Base-by-base conservation (phyloP, 306 rosid genomes). In the Vigna unguiculata region DNA sequence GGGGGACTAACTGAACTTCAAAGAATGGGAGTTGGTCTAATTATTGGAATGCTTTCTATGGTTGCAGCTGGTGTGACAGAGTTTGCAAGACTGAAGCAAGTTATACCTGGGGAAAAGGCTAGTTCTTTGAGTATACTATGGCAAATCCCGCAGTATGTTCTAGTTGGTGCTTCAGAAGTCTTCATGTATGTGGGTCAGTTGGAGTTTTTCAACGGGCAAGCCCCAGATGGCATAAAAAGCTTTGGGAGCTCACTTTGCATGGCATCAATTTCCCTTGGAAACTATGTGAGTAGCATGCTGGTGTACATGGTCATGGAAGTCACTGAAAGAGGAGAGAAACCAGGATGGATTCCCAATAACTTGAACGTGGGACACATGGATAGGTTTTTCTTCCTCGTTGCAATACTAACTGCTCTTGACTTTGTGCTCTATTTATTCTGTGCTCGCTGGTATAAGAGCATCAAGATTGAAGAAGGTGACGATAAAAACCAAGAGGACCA, bases 201-300 rank as follows among this genome's bases (percentile, higher is more conserved):
- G 78, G 91, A 86, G 69, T 88, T 88, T 63, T 88, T 88, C 16
- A 88, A 81, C 22, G 86, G 86, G 0, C 90, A 88, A 77, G 89
- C 91, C 0, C 91, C 89, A 0, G 91, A 88, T 41, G 91, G 91
- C 3, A 88, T 88, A 13, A 88, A 86, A 47, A 88, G 91, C 73
- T 79, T 88, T 67, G 91, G 89, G 1, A 86, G 91, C 52, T 83
- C 91, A 21, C 87, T 88, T 30, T 88, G 91, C 59, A 88, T 88
- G 91, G 91, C 91, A 16, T 88, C 91, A 4, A 88, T 88, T 21
- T 88, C 91, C 19, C 83, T 86, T 36, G 91, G 91, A 30, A 88
- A 88, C 71, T 88, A 81, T 60, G 88, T 80, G 5, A 88, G 91
- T 41, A 88, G 86, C 73, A 28, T 88, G 76, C 45, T 88, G 61